Base-by-base conservation (phyloP, 2,329 filamentous ascomycete genomes). In the Colletotrichum eleusines region DNA sequence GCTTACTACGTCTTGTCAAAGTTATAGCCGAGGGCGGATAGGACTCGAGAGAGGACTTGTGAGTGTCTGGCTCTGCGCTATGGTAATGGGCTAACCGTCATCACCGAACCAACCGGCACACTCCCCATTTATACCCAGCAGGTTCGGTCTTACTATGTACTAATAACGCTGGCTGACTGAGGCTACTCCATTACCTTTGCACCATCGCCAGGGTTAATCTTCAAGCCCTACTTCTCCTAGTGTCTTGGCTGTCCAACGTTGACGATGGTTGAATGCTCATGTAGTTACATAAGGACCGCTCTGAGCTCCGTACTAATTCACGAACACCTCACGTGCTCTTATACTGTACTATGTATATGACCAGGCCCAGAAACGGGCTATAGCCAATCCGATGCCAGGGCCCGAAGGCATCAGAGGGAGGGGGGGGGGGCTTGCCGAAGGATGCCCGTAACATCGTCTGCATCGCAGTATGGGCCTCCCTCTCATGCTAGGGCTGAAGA, bases 41-140 rank as follows among this genome's bases (percentile, higher is more conserved):
- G 16, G 58, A 14, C 12, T 31, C 4, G 8, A 3, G 23, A 20
- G 20, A 12, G 23, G 33, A 16, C 14, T 42, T 8, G 14, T 3
- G 16, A 26, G 31, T 18, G 16, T 38, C 28, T 33, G 5, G 8
- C 8, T 9, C n/a, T 7, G 9, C 44, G n/a, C n/a, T 44, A 11
- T 12, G 28, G 42, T 9, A 60, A 16, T 35, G n/a, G n/a, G 12
- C 58, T 5, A 48, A 26, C 20, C 5, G 4, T 48, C 20, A 3
- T n/a, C 23, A 16, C 42, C 44, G 58, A 48, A 61, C 26, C 58
- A 48, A 61, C 26, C 58, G n/a, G 44, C 31, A 61, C n/a, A n/a
- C 31, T 50, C 6, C 31, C 31, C 40, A 14, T 48, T 8, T 40
- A 18, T 50, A 42, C 26, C 28, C 28, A 35, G 28, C 16, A 16